phyloP scores from a whole-genome alignment of 1,139 yeast species.

The Lodderomyces parapsilosis region DNA sequence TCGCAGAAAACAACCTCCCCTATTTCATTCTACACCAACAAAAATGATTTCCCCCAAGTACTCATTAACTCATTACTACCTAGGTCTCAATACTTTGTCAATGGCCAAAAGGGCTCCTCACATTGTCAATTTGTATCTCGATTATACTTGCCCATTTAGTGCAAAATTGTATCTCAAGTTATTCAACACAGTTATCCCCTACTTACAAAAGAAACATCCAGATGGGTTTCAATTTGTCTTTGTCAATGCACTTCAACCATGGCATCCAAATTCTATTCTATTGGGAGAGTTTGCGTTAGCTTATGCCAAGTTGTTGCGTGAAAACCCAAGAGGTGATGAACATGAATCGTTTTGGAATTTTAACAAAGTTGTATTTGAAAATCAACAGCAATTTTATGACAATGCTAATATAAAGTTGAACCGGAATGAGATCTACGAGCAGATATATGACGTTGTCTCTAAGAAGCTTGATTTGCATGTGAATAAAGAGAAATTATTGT shows the following conservation, averaged over 20 bases:
- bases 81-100: constrained; percentile 21
- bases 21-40: background rate
- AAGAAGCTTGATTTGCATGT: constrained; percentile 35
- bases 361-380: constrained; percentile 52
- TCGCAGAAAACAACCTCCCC: background rate
- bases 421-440: constrained; percentile 56
- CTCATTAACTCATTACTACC: constrained; percentile 37
- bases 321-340: constrained; percentile 15
- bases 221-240: constrained; percentile 56
- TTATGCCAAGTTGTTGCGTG: constrained; percentile 58
- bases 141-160: constrained; percentile 78
- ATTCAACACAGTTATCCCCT: constrained; percentile 52
- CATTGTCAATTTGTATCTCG: constrained; percentile 56
- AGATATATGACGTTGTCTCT: constrained; percentile 53
- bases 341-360: constrained; percentile 58
- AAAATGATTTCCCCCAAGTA: constrained; percentile 44
- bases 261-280: constrained; percentile 75
- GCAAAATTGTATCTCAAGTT: constrained; percentile 62
- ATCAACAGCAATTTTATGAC: constrained; percentile 60
- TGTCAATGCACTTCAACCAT: constrained; percentile 76
- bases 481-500: constrained; percentile 35
- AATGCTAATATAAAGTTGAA: constrained; percentile 52
- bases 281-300: constrained; percentile 75
- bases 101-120: constrained; percentile 26
- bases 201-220: constrained; percentile 45